Evolutionary conservation across 2,329 filamentous ascomycete species (phyloP).

Genomic region (Penicillium sp.): DNA sequence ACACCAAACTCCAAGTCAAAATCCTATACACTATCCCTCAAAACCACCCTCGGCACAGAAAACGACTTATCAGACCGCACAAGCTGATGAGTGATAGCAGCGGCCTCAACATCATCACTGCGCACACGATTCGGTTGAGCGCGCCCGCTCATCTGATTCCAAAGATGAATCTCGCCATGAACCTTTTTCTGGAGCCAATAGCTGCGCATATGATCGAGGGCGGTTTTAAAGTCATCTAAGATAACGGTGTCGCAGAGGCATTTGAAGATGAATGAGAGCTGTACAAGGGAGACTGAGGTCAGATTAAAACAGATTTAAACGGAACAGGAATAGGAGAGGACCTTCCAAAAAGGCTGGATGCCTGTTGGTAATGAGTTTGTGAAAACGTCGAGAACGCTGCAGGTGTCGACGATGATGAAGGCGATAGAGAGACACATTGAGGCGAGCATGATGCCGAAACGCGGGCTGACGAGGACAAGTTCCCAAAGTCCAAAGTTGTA

Average conservation of each 20-base stretch:
- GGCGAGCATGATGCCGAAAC: conserved; percentile 57
- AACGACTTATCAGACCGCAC: conserved; percentile 8
- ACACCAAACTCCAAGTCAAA: too few relatives aligned
- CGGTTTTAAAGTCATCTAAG: conserved; percentile 63
- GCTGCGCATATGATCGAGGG: conserved; percentile 37
- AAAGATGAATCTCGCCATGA: conserved; percentile 15
- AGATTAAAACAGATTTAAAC: too few relatives aligned
- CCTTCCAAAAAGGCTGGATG: conserved; percentile 62
- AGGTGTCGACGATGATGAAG: conserved; percentile 58
- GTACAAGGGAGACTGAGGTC: too few relatives aligned
- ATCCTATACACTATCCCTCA: conserved; percentile 1
- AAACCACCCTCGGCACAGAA: conserved; percentile 9
- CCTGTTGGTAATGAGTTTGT: conserved; percentile 43
- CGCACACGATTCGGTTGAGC: neutral
- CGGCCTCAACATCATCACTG: conserved; percentile 9
- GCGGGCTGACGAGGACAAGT: conserved; percentile 56
- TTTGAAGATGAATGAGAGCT: conserved; percentile 58
- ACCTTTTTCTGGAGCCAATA: conserved; percentile 32
- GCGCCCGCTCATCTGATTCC: neutral
- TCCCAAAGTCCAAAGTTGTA: conserved; percentile 56
- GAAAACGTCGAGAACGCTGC: conserved; percentile 52
- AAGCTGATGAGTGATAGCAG: conserved; percentile 5
- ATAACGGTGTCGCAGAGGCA: conserved; percentile 62
- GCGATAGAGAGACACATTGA: conserved; percentile 56
- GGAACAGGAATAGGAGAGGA: conserved; percentile 7